Conservation (phyloP, 805 yeast species). For the Jamesozyma hellenica region DNA sequence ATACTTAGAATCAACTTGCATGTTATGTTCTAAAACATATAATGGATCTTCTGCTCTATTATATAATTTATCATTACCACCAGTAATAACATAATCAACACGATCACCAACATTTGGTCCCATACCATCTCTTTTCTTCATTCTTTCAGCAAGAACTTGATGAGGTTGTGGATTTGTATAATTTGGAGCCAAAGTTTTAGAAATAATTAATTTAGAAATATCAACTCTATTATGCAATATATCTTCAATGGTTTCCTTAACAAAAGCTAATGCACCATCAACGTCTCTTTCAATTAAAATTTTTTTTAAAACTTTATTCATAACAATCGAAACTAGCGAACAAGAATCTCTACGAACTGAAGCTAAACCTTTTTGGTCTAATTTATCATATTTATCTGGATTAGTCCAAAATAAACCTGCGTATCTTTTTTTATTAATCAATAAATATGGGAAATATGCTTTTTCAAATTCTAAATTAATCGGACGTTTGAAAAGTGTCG, state of each 20-base stretch:
- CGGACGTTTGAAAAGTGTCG: slow-evolving; percentile 69
- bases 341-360: slow-evolving; percentile 98
- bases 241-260: slow-evolving; percentile 81
- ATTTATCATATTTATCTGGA: slow-evolving; percentile 84
- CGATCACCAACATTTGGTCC: slow-evolving; percentile 97
- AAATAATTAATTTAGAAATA: slow-evolving; percentile 84
- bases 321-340: slow-evolving; percentile 85
- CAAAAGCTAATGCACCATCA: slow-evolving; percentile 71
- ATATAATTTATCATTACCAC: slow-evolving; percentile 73
- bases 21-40: slow-evolving; percentile 80
- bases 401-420: slow-evolving; percentile 96
- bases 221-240: slow-evolving; percentile 85
- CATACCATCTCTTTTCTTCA: slow-evolving; percentile 94
- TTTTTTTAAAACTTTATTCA: slow-evolving; percentile 77
- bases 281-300: slow-evolving; percentile 85
- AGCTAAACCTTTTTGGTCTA: slow-evolving; percentile 97
- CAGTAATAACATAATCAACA: slow-evolving; percentile 91
- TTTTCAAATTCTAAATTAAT: slow-evolving; percentile 94
- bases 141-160: slow-evolving; percentile 89
- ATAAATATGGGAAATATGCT: slow-evolving; percentile 86
- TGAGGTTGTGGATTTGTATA: slow-evolving; percentile 97
- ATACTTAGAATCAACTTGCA: slow-evolving; percentile 90
- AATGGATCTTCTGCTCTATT: slow-evolving; percentile 96
- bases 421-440: slow-evolving; percentile 91
- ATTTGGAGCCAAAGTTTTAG: slow-evolving; percentile 85